phyloP scores from a whole-genome alignment of 225 moss, liverwort and hornwort species.

The Sphagnum contortum region DNA sequence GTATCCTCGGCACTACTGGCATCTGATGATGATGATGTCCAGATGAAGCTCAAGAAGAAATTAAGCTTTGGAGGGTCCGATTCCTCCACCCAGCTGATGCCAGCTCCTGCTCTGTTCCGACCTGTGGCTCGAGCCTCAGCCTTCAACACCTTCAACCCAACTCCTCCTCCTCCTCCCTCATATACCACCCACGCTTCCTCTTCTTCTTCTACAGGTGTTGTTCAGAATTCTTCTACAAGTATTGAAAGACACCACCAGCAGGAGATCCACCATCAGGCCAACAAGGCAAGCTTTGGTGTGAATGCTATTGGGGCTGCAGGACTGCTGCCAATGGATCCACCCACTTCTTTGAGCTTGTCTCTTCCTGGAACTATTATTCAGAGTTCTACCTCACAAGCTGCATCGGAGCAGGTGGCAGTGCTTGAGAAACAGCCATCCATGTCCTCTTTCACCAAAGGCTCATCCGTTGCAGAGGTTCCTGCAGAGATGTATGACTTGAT shows the following conservation, averaged over 20 bases:
- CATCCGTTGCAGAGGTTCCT: background rate
- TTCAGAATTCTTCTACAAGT: no score
- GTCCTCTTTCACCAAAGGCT: no score
- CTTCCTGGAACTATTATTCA: constrained; percentile 21
- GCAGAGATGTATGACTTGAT: constrained; percentile 3
- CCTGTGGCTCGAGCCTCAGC: constrained; percentile 51
- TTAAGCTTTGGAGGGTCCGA: no score
- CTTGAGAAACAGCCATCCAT: no score
- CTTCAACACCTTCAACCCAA: constrained; percentile 43
- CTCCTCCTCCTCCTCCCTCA: constrained; percentile 1
- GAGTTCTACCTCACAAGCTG: no score
- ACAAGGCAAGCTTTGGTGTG: constrained; percentile 10
- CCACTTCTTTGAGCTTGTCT: constrained; percentile 50
- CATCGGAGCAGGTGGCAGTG: no score
- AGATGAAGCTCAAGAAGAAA: no score
- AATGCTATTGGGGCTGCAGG: no score
- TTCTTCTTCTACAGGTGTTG: no score
- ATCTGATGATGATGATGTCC: no score
- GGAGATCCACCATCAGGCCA: constrained; percentile 3
- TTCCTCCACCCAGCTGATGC: background rate
- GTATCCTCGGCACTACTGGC: no score
- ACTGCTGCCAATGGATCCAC: constrained; percentile 23
- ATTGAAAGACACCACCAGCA: background rate
- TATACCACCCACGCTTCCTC: no score
- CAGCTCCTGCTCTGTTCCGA: constrained; percentile 36